A percentile compares a stretch with the other conserved stretches of the same genome.
These are phyloP conservation scores for Leccinum longicurvipes DNA, from an alignment of 768 basidiomycete genomes.

Conservation along the genomic window DNA sequence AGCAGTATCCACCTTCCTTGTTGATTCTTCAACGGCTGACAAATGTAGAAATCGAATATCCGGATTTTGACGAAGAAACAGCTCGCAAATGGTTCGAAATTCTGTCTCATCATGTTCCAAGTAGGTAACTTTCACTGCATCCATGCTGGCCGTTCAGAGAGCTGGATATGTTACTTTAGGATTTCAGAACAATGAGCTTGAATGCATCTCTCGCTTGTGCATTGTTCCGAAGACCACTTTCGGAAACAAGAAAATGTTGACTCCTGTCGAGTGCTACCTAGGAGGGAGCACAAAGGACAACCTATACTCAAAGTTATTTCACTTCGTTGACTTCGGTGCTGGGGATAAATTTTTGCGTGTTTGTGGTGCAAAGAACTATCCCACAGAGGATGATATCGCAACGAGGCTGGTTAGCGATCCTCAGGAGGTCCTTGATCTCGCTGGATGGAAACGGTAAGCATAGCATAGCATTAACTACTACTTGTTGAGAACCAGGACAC, in stretches of 20 bases:
- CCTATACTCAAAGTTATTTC: conserved; percentile 78
- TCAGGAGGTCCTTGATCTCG: conserved; percentile 61
- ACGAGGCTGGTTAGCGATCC: conserved; percentile 64
- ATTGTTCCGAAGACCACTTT: conserved; percentile 59
- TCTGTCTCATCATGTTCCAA: conserved; percentile 54
- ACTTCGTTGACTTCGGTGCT: conserved; percentile 82
- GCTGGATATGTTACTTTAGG: conserved; percentile 35
- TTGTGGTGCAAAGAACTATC: conserved; percentile 81
- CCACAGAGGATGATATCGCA: conserved; percentile 76
- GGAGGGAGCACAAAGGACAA: conserved; percentile 44
- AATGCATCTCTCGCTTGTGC: conserved; percentile 47
- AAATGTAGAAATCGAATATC: too few species aligned
- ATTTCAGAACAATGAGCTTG: conserved; percentile 51
- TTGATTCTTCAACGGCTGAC: too few species aligned
- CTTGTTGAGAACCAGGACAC: neutral
- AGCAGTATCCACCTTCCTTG: too few species aligned
- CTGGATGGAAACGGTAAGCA: conserved; percentile 48
- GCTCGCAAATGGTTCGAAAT: conserved; percentile 64
- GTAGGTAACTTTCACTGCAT: conserved; percentile 33
- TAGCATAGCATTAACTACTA: conserved; percentile 7
- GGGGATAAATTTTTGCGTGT: conserved; percentile 79
- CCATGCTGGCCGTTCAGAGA: conserved; percentile 40
- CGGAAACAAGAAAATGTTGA: conserved; percentile 38
- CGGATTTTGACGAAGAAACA: conserved; percentile 35
- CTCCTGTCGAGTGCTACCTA: conserved; percentile 67